Evolutionary conservation across 805 yeast species (phyloP), one percentile per base, ranked within the genome.

Genomic region (Candida golubevii): DNA sequence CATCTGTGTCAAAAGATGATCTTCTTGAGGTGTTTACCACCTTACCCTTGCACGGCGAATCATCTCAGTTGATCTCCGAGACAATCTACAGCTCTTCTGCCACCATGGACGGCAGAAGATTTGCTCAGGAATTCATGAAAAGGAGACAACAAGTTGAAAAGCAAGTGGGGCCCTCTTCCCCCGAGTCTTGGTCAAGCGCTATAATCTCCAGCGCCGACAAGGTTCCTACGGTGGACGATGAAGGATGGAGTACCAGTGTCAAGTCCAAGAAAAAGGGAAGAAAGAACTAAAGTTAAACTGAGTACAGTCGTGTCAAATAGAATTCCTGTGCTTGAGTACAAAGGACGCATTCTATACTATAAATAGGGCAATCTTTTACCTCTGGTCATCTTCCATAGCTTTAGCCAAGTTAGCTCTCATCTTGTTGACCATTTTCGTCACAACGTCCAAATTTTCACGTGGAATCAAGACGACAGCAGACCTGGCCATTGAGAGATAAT

Each of bases 31-130:
- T 93, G 59, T 75, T 93, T 56, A 69, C 90, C 49, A 82, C 88
- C 48, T 75, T 91, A 49, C 97, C 97, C 31, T 66, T 77, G n/a
- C 62, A 59, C 39, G 78, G 82, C 33, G 96, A 88, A 54, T 80
- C 95, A 0, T 72, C 76, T 39, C 96, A 83, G 61, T 86, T 91
- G 61, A 89, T 91, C 59, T 84, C 96, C 1, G 99, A 91, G 59
- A 88, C 97, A 10, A 81, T 91, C 46, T 89, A 88, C 67, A 82
- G 93, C 26, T 85, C 88, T 48, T 85, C 95, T 34, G 78, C 90
- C 3, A 84, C 90, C 1, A 82, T 91, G 85, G 97, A 93, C 62
- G 98, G 98, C 23, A 82, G 96, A 60, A 76, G 96, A 53, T 91
- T 90, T 71, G 96, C 99, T 0, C 78, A 77, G 45, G 99, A 93